These are phyloP conservation scores for Pichia kudriavzevii DNA, from an alignment of 1,139 yeast genomes.

Conservation along the genomic window DNA sequence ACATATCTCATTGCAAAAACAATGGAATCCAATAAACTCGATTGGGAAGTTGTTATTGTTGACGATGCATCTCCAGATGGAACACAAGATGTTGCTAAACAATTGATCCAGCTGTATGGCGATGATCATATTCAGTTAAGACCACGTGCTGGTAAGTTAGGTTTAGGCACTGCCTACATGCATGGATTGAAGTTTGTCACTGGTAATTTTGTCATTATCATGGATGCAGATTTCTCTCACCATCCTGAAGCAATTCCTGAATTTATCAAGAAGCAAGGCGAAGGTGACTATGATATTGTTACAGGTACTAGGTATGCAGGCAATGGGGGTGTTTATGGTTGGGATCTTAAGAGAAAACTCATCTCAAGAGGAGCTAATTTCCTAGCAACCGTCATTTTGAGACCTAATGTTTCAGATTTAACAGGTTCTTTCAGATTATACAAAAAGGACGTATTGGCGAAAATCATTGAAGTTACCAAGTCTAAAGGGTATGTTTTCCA, in stretches of 20 bases:
- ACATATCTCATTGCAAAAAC: slow-evolving; percentile 66
- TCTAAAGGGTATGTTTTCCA: slow-evolving; percentile 83
- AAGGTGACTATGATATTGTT: slow-evolving; percentile 62
- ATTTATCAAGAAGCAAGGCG: slow-evolving; percentile 63
- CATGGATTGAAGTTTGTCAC: slow-evolving; percentile 69
- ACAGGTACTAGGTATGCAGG: slow-evolving; percentile 85
- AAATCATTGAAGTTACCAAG: slow-evolving; percentile 61
- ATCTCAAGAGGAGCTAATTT: slow-evolving; percentile 80
- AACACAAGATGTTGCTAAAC: slow-evolving; percentile 65
- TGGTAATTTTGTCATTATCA: slow-evolving; percentile 70
- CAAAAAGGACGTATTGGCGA: slow-evolving; percentile 60
- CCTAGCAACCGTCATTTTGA: slow-evolving; percentile 61
- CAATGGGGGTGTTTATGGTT: slow-evolving; percentile 77
- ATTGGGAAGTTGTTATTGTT: slow-evolving; percentile 76
- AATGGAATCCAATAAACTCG: slow-evolving; percentile 49
- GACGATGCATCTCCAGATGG: slow-evolving; percentile 84
- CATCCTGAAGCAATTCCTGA: slow-evolving; percentile 76
- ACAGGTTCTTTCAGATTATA: slow-evolving; percentile 77
- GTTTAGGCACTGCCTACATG: slow-evolving; percentile 76
- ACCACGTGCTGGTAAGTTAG: slow-evolving; percentile 74
- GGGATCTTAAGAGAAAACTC: slow-evolving; percentile 78
- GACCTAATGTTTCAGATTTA: slow-evolving; percentile 69
- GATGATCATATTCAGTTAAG: slow-evolving; percentile 55
- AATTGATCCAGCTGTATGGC: slow-evolving; percentile 59
- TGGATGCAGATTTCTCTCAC: slow-evolving; percentile 86